Evolutionary conservation across 805 yeast species (phyloP).

Genomic region (Wickerhamomyces queroliae): DNA sequence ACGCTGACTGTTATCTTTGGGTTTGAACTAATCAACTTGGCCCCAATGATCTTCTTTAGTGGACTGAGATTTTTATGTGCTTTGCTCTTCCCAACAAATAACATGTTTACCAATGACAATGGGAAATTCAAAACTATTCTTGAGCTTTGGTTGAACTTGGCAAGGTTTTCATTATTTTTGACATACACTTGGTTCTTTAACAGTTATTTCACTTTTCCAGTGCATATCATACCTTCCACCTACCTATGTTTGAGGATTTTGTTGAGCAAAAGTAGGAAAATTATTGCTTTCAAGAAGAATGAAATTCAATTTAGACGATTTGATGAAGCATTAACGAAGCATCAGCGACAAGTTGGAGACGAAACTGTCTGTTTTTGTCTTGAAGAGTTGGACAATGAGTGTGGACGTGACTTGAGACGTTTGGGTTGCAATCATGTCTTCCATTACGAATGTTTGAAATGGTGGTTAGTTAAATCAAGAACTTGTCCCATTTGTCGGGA

Average conservation of each 20-base stretch:
- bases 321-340: neutral
- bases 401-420: conserved; percentile 6
- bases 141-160: conserved; percentile 8
- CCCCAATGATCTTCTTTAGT: conserved; percentile 11
- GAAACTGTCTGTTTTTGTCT: conserved; percentile 17
- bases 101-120: neutral
- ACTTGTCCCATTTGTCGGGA: conserved; percentile 20
- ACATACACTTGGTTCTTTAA: conserved; percentile 12
- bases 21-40: conserved; percentile 13
- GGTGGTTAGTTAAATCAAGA: conserved; percentile 18
- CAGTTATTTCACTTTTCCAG: conserved; percentile 8
- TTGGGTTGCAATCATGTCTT: conserved; percentile 15
- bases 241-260: conserved; percentile 17
- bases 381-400: conserved; percentile 1
- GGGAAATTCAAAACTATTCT: neutral
- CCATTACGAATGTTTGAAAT: conserved; percentile 18
- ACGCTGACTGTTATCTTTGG: conserved; percentile 9
- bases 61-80: conserved; percentile 5
- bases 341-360: neutral
- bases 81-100: neutral
- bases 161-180: conserved; percentile 9
- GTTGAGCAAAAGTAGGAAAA: conserved; percentile 11
- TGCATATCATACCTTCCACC: conserved; percentile 12
- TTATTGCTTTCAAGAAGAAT: conserved; percentile 10
- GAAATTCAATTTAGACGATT: conserved; percentile 5